phyloP scores from a whole-genome alignment of 495 filamentous ascomycete genomes.

The Neurospora sp. region DNA sequence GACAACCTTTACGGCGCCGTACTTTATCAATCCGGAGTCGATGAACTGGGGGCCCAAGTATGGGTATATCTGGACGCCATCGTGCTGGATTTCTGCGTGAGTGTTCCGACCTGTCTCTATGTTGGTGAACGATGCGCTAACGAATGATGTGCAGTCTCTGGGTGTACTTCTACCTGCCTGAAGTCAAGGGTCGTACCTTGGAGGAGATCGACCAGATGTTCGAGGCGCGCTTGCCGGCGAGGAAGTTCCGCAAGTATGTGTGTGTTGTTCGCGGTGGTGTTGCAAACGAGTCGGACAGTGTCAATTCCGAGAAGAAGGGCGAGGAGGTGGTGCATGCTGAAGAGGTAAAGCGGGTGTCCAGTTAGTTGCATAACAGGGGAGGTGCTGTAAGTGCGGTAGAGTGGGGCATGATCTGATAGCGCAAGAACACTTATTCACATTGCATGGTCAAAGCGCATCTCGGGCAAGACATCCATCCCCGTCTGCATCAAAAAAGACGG shows the following conservation, averaged over 20 bases:
- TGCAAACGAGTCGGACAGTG: background rate
- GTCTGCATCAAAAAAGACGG: background rate
- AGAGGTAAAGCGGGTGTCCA: background rate
- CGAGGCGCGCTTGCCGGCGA: conserved; percentile 34
- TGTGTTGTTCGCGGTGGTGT: conserved; percentile 16
- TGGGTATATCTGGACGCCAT: conserved; percentile 44
- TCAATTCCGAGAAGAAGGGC: background rate
- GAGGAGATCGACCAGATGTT: conserved; percentile 20
- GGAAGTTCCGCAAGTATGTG: conserved; percentile 38
- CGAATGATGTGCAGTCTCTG: conserved; percentile 40
- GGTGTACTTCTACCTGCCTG: background rate
- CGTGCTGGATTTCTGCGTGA: conserved; percentile 24
- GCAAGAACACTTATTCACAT: background rate
- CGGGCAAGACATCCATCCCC: too few species aligned
- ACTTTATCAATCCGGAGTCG: conserved; percentile 49
- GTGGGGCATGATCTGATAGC: background rate
- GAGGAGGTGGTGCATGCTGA: background rate
- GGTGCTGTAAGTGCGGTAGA: background rate
- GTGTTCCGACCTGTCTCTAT: conserved; percentile 37
- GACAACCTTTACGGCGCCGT: conserved; percentile 48
- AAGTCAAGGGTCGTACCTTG: background rate
- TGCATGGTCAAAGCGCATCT: background rate
- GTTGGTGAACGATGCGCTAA: conserved; percentile 41
- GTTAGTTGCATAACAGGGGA: background rate
- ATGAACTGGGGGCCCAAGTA: conserved; percentile 49